phyloP scores from a whole-genome alignment of 2,329 filamentous ascomycete genomes.

The Alternaria brassicicola region DNA sequence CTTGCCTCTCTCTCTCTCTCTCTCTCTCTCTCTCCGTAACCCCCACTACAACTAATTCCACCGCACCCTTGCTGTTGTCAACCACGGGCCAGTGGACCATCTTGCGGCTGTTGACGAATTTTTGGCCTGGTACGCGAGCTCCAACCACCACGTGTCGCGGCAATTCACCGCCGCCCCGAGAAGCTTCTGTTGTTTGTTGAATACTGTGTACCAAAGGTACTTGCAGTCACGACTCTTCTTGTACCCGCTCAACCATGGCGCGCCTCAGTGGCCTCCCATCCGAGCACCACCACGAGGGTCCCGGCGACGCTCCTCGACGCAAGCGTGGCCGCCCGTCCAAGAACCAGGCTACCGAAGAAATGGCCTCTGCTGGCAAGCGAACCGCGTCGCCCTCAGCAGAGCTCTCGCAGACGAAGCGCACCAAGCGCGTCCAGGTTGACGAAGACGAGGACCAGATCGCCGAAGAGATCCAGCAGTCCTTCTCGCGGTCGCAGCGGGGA shows the following conservation, averaged over 20 bases:
- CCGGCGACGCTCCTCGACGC: constrained; percentile 43
- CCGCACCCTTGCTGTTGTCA: neutral
- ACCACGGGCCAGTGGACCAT: constrained; percentile 16
- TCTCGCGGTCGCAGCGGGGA: constrained; percentile 31
- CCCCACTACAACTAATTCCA: constrained; percentile 6
- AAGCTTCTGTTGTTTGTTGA: neutral
- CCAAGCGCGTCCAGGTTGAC: constrained; percentile 40
- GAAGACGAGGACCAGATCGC: constrained; percentile 41
- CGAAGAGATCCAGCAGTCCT: constrained; percentile 41
- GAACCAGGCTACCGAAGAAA: constrained; percentile 29
- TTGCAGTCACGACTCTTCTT: neutral
- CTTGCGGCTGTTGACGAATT: constrained; percentile 8
- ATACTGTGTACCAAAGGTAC: neutral
- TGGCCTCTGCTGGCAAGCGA: constrained; percentile 32
- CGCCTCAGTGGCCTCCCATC: constrained; percentile 43
- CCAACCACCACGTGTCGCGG: constrained; percentile 3
- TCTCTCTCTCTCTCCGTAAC: neutral
- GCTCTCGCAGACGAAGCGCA: constrained; percentile 39
- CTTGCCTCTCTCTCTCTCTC: constrained; percentile 2
- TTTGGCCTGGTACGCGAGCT: constrained; percentile 13
- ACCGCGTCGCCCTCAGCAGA: constrained; percentile 37
- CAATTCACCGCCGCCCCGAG: constrained; percentile 1
- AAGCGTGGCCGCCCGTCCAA: constrained; percentile 39
- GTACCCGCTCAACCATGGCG: constrained; percentile 34
- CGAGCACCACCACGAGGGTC: constrained; percentile 46